A percentile compares a stretch with the other conserved stretches of the same genome.
Evolutionary conservation across 2,329 filamentous ascomycete species (phyloP).

Genomic region (Plectosphaerella plurivora): DNA sequence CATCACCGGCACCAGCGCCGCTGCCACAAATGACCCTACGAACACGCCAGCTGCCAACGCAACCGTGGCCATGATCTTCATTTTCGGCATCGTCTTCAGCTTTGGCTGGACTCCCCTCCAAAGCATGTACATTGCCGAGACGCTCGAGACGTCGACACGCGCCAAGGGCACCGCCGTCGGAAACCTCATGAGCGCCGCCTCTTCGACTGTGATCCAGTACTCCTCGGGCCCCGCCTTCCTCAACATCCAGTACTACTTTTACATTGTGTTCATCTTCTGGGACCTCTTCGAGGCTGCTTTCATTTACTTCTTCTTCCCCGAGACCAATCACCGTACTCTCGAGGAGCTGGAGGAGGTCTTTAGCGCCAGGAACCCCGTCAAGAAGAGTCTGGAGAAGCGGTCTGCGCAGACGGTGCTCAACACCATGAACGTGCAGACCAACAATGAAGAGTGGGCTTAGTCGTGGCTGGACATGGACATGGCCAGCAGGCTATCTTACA

Average conservation of each 20-base stretch:
- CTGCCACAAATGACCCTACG: constrained; percentile 30
- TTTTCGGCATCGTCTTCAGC: constrained; percentile 47
- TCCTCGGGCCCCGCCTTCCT: constrained; percentile 36
- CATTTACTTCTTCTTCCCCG: constrained; percentile 47
- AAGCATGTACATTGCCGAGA: constrained; percentile 45
- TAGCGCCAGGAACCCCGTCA: constrained; percentile 38
- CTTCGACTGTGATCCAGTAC: constrained; percentile 38
- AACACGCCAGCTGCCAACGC: constrained; percentile 34
- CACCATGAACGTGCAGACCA: constrained; percentile 9
- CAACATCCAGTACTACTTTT: constrained; percentile 39
- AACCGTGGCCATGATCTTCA: constrained; percentile 46
- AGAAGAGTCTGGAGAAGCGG: constrained; percentile 35
- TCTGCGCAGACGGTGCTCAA: constrained; percentile 35
- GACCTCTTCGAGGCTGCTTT: constrained; percentile 34
- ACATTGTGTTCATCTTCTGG: constrained; percentile 41
- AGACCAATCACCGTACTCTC: constrained; percentile 44
- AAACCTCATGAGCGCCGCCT: constrained; percentile 32
- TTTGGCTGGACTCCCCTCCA: constrained; percentile 49
- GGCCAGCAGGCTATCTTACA: too few relatives aligned
- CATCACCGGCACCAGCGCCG: constrained; percentile 43
- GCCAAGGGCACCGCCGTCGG: constrained; percentile 40
- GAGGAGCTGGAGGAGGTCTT: constrained; percentile 52
- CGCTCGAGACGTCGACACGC: constrained; percentile 37
- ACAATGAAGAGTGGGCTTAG: constrained; percentile 2
- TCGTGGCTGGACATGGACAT: background rate